phyloP scores from a whole-genome alignment of 148 eudicot species.

The Heliamphora exappendiculata region DNA sequence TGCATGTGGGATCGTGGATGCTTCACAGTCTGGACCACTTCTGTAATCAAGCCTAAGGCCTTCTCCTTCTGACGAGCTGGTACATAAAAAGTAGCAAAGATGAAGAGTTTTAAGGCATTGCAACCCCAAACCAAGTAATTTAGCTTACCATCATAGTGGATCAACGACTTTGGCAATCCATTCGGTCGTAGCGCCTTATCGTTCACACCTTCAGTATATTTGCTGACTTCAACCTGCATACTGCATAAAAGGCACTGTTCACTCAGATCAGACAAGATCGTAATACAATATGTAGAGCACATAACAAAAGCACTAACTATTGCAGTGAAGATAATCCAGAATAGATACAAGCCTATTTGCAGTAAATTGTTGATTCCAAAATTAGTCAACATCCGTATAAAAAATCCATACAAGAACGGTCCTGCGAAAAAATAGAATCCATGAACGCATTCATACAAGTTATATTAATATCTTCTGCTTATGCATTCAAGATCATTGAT shows the following conservation, averaged over 20 bases:
- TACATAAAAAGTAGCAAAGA: slow-evolving; percentile 9
- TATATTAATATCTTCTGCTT: background rate
- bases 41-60: slow-evolving; percentile 81
- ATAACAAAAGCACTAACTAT: background rate
- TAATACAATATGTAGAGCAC: background rate
- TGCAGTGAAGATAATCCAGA: background rate
- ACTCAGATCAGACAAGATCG: slow-evolving; percentile 13
- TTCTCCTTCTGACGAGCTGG: slow-evolving; percentile 96
- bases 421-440: background rate
- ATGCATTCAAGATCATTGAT: background rate
- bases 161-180: slow-evolving; percentile 84
- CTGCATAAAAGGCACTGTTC: slow-evolving; percentile 31
- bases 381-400: background rate
- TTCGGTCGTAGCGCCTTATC: slow-evolving; percentile 84
- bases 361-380: background rate
- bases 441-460: background rate
- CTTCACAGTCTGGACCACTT: slow-evolving; percentile 91
- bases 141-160: slow-evolving; percentile 83
- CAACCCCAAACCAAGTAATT: background rate
- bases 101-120: slow-evolving; percentile 6
- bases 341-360: background rate
- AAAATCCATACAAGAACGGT: background rate
- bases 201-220: slow-evolving; percentile 83
- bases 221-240: slow-evolving; percentile 99
- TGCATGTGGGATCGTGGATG: slow-evolving; percentile 51